These are phyloP conservation scores for Colletotrichum lini DNA, from an alignment of 2,329 filamentous ascomycete species.

Conservation along the genomic window DNA sequence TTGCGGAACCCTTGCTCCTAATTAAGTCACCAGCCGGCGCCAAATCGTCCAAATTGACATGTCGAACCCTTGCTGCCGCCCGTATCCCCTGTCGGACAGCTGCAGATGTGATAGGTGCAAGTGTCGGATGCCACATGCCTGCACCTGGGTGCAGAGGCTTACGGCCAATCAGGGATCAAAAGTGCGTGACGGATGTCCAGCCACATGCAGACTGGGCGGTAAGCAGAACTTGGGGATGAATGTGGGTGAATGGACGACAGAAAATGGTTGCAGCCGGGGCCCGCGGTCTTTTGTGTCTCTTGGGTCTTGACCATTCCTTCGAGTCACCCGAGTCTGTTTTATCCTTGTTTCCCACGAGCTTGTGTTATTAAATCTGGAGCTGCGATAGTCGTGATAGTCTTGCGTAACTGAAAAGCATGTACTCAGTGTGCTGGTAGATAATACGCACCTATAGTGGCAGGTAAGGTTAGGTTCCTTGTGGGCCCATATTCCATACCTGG, in stretches of 20 bases:
- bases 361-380: neutral
- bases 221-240: constrained; percentile 48
- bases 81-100: constrained; percentile 40
- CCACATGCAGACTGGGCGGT: constrained; percentile 62
- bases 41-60: constrained; percentile 43
- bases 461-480: neutral
- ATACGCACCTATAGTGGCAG: neutral
- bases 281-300: neutral
- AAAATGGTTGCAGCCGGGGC: constrained; percentile 40
- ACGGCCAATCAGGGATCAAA: constrained; percentile 55
- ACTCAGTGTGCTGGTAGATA: too few species aligned
- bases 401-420: too few species aligned
- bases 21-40: constrained; percentile 32
- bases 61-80: constrained; percentile 48
- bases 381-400: neutral
- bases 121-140: constrained; percentile 38
- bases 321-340: constrained; percentile 24
- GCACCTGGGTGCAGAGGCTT: constrained; percentile 46
- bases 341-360: constrained; percentile 1
- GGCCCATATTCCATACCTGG: neutral
- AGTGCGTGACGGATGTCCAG: constrained; percentile 57
- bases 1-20: constrained; percentile 36
- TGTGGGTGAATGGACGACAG: constrained; percentile 17
- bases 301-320: neutral
- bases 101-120: constrained; percentile 50